phyloP scores from a whole-genome alignment of 2,329 filamentous ascomycete species.

The Exophiala calicioides region DNA sequence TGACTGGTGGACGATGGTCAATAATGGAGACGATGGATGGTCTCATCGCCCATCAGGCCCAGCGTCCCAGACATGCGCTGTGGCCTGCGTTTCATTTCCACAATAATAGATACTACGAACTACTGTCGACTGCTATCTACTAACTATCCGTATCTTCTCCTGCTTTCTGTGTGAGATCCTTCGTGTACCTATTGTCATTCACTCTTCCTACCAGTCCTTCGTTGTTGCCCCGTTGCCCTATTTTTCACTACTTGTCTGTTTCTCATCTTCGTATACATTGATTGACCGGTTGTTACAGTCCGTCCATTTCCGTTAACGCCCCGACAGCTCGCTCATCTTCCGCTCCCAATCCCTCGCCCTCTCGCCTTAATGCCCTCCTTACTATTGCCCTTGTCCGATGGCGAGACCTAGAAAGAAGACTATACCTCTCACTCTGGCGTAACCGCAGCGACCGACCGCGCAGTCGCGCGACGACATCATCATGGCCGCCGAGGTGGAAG shows the following conservation, averaged over 20 bases:
- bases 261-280: conserved; percentile 1
- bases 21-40: no score
- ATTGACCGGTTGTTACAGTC: no score
- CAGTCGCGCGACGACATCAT: conserved; percentile 1
- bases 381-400: conserved; percentile 11
- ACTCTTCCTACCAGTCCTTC: conserved; percentile 13
- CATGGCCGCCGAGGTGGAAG: conserved; percentile 20
- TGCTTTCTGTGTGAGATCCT: background rate
- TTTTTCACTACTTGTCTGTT: conserved; percentile 1
- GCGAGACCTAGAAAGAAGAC: conserved; percentile 12
- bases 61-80: no score
- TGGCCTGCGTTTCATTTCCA: conserved; percentile 17
- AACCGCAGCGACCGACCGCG: conserved; percentile 6
- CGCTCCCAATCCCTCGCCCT: conserved; percentile 4
- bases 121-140: no score
- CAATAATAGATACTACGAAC: background rate
- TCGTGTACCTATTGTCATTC: conserved; percentile 9
- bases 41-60: no score
- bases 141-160: background rate
- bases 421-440: conserved; percentile 9
- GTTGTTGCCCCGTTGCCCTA: conserved; percentile 6
- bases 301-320: conserved; percentile 4
- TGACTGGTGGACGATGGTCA: no score
- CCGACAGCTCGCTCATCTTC: conserved; percentile 1
- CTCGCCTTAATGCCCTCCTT: conserved; percentile 2